A percentile compares a stretch with the other conserved stretches of the same genome.
phyloP scores from a whole-genome alignment of 2,329 filamentous ascomycete genomes.

The Scopulariopsis brevicaulis region DNA sequence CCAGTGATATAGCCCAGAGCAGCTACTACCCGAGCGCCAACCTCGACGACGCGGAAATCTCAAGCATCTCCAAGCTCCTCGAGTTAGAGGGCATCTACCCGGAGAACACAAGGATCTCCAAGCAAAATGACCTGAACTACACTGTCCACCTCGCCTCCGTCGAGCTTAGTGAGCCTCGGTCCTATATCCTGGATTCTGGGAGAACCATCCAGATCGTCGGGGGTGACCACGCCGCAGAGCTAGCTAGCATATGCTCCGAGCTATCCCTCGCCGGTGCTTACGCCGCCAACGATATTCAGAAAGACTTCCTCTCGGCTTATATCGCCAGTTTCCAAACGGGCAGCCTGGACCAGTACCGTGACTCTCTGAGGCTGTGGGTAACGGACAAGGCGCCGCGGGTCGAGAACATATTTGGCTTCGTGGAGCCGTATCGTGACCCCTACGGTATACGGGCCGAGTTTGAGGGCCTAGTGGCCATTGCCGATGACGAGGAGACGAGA shows the following conservation, averaged over 20 bases:
- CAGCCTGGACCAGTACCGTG: conserved; percentile 40
- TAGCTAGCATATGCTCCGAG: conserved; percentile 33
- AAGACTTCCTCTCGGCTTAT: conserved; percentile 37
- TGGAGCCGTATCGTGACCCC: conserved; percentile 53
- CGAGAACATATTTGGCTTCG: conserved; percentile 49
- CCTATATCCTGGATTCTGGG: neutral
- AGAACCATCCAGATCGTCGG: conserved; percentile 22
- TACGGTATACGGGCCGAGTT: conserved; percentile 46
- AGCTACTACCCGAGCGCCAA: conserved; percentile 41
- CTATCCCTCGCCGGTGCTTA: conserved; percentile 34
- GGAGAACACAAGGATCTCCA: conserved; percentile 43
- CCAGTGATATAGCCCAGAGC: conserved; percentile 36
- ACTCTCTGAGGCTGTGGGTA: conserved; percentile 46
- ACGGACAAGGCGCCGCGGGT: conserved; percentile 42
- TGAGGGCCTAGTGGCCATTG: conserved; percentile 46
- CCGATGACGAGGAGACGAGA: conserved; percentile 54
- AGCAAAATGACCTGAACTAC: conserved; percentile 20
- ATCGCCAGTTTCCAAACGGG: conserved; percentile 44
- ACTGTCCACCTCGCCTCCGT: conserved; percentile 30
- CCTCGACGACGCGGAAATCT: conserved; percentile 40
- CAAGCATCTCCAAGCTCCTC: conserved; percentile 35
- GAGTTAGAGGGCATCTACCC: conserved; percentile 36
- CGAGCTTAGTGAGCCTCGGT: conserved; percentile 6
- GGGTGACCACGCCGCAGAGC: conserved; percentile 40
- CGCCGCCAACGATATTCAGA: conserved; percentile 39